Percentiles rank a stretch among this genome's conserved stretches.
Evolutionary conservation across 225 moss, liverwort and hornwort genomes (phyloP).

Genomic region (Anthoceros angustus): DNA sequence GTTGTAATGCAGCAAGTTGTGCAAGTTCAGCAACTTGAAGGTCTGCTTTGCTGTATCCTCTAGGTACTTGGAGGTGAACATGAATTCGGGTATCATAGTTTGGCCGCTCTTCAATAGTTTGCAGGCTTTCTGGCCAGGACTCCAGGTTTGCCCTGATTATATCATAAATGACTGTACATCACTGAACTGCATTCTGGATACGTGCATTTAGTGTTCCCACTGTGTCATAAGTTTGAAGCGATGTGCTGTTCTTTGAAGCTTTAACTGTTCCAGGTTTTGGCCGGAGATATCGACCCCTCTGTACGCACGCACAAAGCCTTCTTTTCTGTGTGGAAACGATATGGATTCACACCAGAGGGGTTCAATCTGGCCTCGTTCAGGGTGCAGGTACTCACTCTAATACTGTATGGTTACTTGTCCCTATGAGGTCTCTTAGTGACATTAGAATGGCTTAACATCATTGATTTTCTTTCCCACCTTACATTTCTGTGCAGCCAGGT

Average conservation of each 20-base stretch:
- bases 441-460: too few relatives aligned
- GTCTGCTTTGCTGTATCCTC: slow-evolving; percentile 5
- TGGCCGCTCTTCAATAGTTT: slow-evolving; percentile 98
- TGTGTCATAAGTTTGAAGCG: too few relatives aligned
- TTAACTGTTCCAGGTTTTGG: slow-evolving; percentile 39
- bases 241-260: background rate
- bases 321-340: slow-evolving; percentile 89
- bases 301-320: slow-evolving; percentile 88
- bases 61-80: slow-evolving; percentile 95
- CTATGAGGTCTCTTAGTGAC: background rate
- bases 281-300: slow-evolving; percentile 90
- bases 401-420: background rate
- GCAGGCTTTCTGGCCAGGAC: slow-evolving; percentile 98
- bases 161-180: background rate
- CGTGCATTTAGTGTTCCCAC: background rate
- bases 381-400: slow-evolving; percentile 49
- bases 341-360: slow-evolving; percentile 91
- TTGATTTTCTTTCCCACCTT: too few relatives aligned
- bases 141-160: slow-evolving; percentile 34
- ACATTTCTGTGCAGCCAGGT: slow-evolving; percentile 53
- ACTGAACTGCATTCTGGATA: background rate
- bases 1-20: slow-evolving; percentile 7
- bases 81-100: slow-evolving; percentile 90
- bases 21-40: background rate
- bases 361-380: slow-evolving; percentile 85